Percentiles rank a stretch among this genome's conserved stretches.
These are phyloP conservation scores for Dissophora ornata DNA, from an alignment of 192 early-diverging fungal species.

Conservation along the genomic window DNA sequence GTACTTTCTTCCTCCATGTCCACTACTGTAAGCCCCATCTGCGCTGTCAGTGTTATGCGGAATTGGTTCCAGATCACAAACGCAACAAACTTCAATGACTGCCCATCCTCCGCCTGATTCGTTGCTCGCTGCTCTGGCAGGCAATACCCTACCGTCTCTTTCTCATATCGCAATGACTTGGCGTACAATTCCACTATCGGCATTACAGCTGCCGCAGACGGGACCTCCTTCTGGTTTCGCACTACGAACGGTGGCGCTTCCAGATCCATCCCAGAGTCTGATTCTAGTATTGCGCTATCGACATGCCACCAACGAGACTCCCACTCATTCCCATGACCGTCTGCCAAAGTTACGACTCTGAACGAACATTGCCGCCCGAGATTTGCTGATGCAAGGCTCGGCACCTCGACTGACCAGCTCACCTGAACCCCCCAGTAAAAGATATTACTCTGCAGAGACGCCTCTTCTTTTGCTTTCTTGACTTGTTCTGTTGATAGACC, in stretches of 20 bases:
- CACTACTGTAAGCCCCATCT: conserved; percentile 16
- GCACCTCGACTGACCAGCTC: conserved; percentile 30
- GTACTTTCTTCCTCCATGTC: conserved; percentile 17
- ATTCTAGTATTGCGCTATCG: conserved; percentile 5
- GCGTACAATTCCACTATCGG: conserved; percentile 1
- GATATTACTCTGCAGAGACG: background rate
- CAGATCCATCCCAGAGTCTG: background rate
- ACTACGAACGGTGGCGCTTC: conserved; percentile 14
- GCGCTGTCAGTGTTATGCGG: conserved; percentile 16
- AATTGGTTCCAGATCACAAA: conserved; percentile 50
- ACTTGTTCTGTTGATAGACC: no score
- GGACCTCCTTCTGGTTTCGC: background rate
- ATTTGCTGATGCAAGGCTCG: background rate
- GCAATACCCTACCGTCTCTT: conserved; percentile 18
- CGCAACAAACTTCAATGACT: conserved; percentile 25
- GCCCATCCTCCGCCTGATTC: background rate
- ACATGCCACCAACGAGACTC: conserved; percentile 42
- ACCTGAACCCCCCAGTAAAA: conserved; percentile 52
- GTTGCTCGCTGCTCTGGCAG: conserved; percentile 4
- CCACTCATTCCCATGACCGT: conserved; percentile 30
- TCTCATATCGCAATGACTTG: conserved; percentile 14
- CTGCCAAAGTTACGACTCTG: conserved; percentile 40
- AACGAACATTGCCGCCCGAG: conserved; percentile 5
- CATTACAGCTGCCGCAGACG: background rate
- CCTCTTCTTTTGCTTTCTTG: background rate